Evolutionary conservation across 2,329 filamentous ascomycete species (phyloP).

Genomic region (Arthrobotrys conoides): DNA sequence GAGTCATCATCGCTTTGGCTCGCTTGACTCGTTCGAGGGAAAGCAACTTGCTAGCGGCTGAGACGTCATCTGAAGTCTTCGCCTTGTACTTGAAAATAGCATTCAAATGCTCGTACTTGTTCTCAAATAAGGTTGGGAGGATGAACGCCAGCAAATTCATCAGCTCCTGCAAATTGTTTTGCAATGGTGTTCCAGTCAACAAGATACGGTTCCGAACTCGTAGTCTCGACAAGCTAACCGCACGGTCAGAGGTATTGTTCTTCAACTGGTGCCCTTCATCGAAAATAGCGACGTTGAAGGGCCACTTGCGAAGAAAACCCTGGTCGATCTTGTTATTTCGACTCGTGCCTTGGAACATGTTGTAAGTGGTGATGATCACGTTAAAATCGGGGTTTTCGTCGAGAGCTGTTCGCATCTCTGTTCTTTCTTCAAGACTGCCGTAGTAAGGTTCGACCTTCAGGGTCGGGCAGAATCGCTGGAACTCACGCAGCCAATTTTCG

Average conservation of each 20-base stretch:
- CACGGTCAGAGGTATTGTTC: constrained; percentile 85
- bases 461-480: constrained; percentile 84
- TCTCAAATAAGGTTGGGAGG: constrained; percentile 84
- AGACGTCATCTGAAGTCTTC: constrained; percentile 81
- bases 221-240: constrained; percentile 83
- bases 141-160: constrained; percentile 94
- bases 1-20: constrained; percentile 91
- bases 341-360: constrained; percentile 71
- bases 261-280: constrained; percentile 96
- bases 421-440: constrained; percentile 77
- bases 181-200: constrained; percentile 89
- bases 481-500: constrained; percentile 95
- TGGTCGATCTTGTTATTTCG: constrained; percentile 72
- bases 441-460: constrained; percentile 81
- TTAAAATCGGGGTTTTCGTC: constrained; percentile 77
- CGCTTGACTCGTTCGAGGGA: constrained; percentile 88
- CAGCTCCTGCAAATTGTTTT: constrained; percentile 94
- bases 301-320: constrained; percentile 74
- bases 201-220: constrained; percentile 86
- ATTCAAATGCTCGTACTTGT: constrained; percentile 82
- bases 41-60: constrained; percentile 81
- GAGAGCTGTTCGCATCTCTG: constrained; percentile 77
- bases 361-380: constrained; percentile 80
- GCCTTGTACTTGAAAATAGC: constrained; percentile 94
- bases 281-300: constrained; percentile 78